A percentile compares a stretch with the other conserved stretches of the same genome.
Conservation (phyloP, 2,329 filamentous ascomycete species). For the Claviceps arundinis region DNA sequence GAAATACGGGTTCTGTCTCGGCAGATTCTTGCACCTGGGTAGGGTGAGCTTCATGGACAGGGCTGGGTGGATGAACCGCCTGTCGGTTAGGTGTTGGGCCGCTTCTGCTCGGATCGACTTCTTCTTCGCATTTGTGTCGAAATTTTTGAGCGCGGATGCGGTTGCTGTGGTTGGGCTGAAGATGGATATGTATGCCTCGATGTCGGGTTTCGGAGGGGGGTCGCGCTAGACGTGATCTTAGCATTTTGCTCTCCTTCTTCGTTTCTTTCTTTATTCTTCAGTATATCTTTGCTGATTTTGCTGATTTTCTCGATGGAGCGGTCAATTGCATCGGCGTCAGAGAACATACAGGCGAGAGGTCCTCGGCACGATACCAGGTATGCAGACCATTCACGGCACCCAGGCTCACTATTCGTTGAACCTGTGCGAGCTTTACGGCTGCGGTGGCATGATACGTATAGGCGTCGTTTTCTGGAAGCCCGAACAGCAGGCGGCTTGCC, state of each 20-base stretch:
- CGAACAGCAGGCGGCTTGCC: slow-evolving; percentile 31
- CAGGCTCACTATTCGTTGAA: slow-evolving; percentile 31
- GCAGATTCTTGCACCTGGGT: slow-evolving; percentile 31
- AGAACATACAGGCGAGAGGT: slow-evolving; percentile 19
- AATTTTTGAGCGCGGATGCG: slow-evolving; percentile 46
- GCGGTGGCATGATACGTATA: slow-evolving; percentile 40
- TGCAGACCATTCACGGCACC: slow-evolving; percentile 34
- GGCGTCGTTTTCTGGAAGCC: slow-evolving; percentile 28
- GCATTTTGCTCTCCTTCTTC: not conserved
- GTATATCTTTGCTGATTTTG: not conserved
- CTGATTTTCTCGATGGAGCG: not conserved
- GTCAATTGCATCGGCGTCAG: no score
- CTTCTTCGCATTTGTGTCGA: slow-evolving; percentile 51
- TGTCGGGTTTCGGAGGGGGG: slow-evolving; percentile 42
- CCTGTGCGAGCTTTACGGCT: slow-evolving; percentile 34
- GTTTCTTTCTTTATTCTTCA: not conserved
- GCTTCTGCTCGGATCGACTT: slow-evolving; percentile 44
- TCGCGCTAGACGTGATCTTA: slow-evolving; percentile 17
- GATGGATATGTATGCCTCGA: slow-evolving; percentile 52
- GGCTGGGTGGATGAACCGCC: slow-evolving; percentile 36
- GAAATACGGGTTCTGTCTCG: slow-evolving; percentile 48
- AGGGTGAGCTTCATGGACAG: slow-evolving; percentile 26
- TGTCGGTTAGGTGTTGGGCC: slow-evolving; percentile 40
- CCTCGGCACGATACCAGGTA: slow-evolving; percentile 31
- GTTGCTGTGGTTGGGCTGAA: slow-evolving; percentile 50